Conservation (phyloP, 2,329 filamentous ascomycete genomes). For the Aspergillus ochraceoroseus region DNA sequence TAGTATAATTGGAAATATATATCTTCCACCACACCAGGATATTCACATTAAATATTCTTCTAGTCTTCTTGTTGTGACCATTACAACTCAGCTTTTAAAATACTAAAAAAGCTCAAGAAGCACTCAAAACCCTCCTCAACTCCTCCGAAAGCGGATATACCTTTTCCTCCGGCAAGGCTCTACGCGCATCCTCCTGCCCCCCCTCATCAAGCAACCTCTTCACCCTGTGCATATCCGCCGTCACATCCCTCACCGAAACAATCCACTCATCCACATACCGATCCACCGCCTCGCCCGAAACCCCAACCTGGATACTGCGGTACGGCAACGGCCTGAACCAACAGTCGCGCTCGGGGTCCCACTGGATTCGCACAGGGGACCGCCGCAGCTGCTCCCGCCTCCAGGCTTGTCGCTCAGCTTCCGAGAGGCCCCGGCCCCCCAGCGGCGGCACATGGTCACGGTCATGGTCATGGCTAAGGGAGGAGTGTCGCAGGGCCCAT, state of each 20-base stretch:
- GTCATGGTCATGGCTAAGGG: constrained; percentile 28
- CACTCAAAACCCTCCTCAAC: constrained; percentile 14
- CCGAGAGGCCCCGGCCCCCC: too few relatives aligned
- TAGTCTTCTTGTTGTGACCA: too few relatives aligned
- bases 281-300: constrained; percentile 46
- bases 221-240: constrained; percentile 48
- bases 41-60: too few relatives aligned
- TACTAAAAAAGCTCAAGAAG: not conserved
- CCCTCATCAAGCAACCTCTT: constrained; percentile 45
- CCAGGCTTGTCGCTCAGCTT: too few relatives aligned
- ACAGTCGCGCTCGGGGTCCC: constrained; percentile 57
- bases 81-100: too few relatives aligned
- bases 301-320: constrained; percentile 59
- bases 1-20: too few relatives aligned
- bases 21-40: too few relatives aligned
- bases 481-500: constrained; percentile 40
- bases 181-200: constrained; percentile 28
- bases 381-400: constrained; percentile 15
- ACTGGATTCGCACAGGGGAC: constrained; percentile 53
- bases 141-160: constrained; percentile 16
- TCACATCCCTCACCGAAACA: constrained; percentile 55
- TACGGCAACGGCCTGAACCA: constrained; percentile 46
- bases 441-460: too few relatives aligned
- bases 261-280: constrained; percentile 52
- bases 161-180: constrained; percentile 14